Conservation (phyloP, 805 yeast genomes). For the Candida methanosorbosa region DNA sequence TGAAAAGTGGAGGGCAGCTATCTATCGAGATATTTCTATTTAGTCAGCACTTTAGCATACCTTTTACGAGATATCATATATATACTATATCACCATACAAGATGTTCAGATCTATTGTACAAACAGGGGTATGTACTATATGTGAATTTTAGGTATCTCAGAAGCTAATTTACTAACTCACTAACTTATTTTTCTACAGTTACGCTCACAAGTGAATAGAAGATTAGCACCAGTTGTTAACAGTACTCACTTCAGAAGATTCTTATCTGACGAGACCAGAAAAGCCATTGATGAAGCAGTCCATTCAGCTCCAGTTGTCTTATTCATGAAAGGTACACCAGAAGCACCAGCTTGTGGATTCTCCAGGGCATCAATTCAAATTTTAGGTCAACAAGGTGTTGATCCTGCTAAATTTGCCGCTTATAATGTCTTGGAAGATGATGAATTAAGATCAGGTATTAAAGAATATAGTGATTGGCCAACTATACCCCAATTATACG, state of each 20-base stretch:
- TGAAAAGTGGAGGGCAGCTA: no score
- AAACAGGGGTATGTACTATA: neutral
- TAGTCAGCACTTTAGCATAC: no score
- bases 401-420: constrained; percentile 97
- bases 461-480: constrained; percentile 98
- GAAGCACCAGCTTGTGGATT: constrained; percentile 98
- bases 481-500: constrained; percentile 93
- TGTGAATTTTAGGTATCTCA: no score
- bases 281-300: constrained; percentile 84
- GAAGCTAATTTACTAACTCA: no score
- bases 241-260: no score
- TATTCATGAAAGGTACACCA: constrained; percentile 98
- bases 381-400: constrained; percentile 93
- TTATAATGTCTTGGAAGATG: constrained; percentile 90
- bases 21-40: no score
- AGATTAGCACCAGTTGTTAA: no score
- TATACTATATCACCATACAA: neutral
- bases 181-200: neutral
- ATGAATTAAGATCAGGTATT: constrained; percentile 88
- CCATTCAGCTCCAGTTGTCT: constrained; percentile 83
- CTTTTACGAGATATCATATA: neutral
- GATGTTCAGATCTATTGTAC: neutral
- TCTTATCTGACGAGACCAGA: constrained; percentile 68
- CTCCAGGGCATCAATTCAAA: constrained; percentile 88
- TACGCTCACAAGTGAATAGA: no score